Percentiles rank a stretch among this genome's conserved stretches.
Evolutionary conservation across 2,329 filamentous ascomycete genomes (phyloP).

Genomic region (Colletotrichum noveboracense): DNA sequence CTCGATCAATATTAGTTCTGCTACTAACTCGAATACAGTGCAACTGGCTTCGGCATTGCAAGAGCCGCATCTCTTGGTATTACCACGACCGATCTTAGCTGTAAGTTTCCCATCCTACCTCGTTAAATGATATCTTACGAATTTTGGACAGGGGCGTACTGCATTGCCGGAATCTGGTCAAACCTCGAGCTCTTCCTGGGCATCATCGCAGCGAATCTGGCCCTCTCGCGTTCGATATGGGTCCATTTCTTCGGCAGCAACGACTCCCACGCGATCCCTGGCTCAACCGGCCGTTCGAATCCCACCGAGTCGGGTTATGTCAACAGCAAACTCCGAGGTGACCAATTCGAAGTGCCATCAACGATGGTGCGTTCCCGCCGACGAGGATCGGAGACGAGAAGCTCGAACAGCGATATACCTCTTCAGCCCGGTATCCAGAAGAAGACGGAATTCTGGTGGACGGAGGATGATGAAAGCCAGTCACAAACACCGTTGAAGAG

Average conservation of each 20-base stretch:
- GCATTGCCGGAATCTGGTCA: conserved; percentile 40
- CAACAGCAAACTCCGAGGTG: conserved; percentile 13
- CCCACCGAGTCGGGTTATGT: not conserved
- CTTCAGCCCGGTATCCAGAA: conserved; percentile 22
- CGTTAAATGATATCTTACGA: not conserved
- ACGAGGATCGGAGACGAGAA: not conserved
- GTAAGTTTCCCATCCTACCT: conserved; percentile 5
- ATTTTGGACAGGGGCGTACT: conserved; percentile 30
- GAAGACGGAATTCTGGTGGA: conserved; percentile 24
- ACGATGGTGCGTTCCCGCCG: not conserved
- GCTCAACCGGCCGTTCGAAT: not conserved
- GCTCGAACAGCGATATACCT: conserved; percentile 23
- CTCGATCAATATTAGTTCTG: not conserved
- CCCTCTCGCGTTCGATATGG: conserved; percentile 26
- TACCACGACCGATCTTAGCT: conserved; percentile 26
- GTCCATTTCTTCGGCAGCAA: conserved; percentile 20
- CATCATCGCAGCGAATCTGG: conserved; percentile 38
- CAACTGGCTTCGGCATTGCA: conserved; percentile 28
- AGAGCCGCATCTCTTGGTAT: conserved; percentile 27
- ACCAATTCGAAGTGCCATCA: not conserved
- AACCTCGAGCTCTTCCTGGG: conserved; percentile 41
- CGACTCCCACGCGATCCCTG: not conserved
- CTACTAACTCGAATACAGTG: not conserved
- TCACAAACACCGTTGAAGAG: not conserved
- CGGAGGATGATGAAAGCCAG: conserved; percentile 6